phyloP scores from a whole-genome alignment of 129 eudicot species.

The Calendula officinalis region DNA sequence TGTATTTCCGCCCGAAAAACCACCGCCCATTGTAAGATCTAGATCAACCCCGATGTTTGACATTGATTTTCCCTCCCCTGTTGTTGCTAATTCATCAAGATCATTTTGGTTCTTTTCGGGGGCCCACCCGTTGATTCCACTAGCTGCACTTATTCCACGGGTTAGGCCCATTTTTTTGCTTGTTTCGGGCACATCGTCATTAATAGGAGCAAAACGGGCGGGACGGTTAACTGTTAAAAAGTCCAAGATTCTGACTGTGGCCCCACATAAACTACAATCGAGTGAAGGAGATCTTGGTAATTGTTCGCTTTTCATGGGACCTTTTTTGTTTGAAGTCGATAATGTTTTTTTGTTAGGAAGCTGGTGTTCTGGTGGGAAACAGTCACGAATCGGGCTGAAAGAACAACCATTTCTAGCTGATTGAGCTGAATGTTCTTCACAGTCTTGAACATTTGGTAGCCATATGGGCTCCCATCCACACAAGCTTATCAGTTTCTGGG shows the following conservation, averaged over 20 bases:
- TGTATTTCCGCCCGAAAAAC: conserved; percentile 46
- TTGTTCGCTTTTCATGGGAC: conserved; percentile 35
- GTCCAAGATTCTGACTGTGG: conserved; percentile 86
- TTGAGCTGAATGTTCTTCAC: conserved; percentile 95
- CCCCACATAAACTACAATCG: conserved; percentile 94
- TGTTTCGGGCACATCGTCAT: conserved; percentile 62
- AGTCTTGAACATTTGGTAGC: conserved; percentile 81
- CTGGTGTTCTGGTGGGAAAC: conserved; percentile 34
- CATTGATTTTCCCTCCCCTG: conserved; percentile 60
- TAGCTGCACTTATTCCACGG: conserved; percentile 89
- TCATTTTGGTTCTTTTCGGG: conserved; percentile 62
- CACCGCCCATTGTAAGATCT: conserved; percentile 73
- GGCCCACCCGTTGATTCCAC: conserved; percentile 90
- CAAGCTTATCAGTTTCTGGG: conserved; percentile 84
- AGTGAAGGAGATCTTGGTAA: conserved; percentile 70
- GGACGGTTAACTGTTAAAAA: conserved; percentile 77
- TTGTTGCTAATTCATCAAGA: conserved; percentile 68
- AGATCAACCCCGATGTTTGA: conserved; percentile 68
- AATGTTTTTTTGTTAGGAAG: conserved; percentile 62
- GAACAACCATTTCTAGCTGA: conserved; percentile 81
- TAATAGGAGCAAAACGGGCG: conserved; percentile 56
- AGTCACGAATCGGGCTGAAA: conserved; percentile 48
- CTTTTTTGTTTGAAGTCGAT: conserved; percentile 53
- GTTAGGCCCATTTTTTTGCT: conserved; percentile 70
- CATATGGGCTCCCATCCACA: conserved; percentile 98